A percentile compares a stretch with the other conserved stretches of the same genome.
phyloP scores from a whole-genome alignment of 148 eudicot genomes.

The Rhododendron ferrugineum region DNA sequence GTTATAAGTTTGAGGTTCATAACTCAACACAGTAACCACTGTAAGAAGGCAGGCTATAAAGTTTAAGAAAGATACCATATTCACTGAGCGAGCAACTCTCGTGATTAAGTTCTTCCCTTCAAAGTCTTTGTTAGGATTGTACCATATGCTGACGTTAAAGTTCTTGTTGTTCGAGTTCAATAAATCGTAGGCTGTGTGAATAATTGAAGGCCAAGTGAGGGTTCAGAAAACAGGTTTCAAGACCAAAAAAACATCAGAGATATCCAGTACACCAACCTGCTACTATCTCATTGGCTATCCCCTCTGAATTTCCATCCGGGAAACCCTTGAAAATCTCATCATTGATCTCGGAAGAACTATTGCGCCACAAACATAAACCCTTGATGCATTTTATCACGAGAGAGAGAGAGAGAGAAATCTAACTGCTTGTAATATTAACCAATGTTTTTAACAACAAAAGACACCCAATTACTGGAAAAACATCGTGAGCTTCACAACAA shows the following conservation, averaged over 20 bases:
- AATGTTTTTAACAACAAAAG: neutral
- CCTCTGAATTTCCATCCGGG: slow-evolving; percentile 37
- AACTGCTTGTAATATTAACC: neutral
- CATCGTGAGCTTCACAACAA: too few species aligned
- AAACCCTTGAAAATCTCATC: slow-evolving; percentile 75
- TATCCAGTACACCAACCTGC: slow-evolving; percentile 39
- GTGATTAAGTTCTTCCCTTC: too few species aligned
- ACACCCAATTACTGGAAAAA: neutral
- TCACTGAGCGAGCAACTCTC: slow-evolving; percentile 70
- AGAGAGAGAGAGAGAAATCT: neutral
- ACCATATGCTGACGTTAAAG: slow-evolving; percentile 72
- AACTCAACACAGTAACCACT: too few species aligned
- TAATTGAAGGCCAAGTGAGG: neutral
- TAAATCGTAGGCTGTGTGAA: slow-evolving; percentile 71
- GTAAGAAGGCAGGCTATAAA: neutral
- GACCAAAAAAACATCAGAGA: neutral
- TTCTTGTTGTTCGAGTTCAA: slow-evolving; percentile 47
- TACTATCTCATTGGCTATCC: slow-evolving; percentile 55
- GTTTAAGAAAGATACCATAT: slow-evolving; percentile 56
- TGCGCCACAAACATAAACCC: slow-evolving; percentile 73
- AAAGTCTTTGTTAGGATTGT: slow-evolving; percentile 53
- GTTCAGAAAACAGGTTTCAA: neutral
- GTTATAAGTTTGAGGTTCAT: too few species aligned
- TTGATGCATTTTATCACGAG: slow-evolving; percentile 57
- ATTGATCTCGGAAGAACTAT: slow-evolving; percentile 71